Conservation (phyloP, 2,329 filamentous ascomycete species). For the Sclerotinia spermophila region DNA sequence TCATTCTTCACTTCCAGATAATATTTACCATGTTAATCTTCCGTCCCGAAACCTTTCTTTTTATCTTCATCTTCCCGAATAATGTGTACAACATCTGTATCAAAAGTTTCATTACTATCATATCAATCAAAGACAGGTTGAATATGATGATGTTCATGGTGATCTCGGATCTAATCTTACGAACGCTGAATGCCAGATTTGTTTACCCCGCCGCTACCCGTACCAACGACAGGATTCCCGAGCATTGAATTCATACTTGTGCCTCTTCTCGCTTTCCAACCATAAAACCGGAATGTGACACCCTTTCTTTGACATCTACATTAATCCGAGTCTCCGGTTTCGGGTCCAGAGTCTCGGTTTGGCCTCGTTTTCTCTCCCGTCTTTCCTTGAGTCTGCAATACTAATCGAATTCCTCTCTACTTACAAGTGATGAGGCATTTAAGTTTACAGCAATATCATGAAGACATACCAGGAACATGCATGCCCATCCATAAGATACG, state of each 20-base stretch:
- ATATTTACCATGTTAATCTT: not conserved
- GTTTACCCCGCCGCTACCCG: not conserved
- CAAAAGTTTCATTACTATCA: not conserved
- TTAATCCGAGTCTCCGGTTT: slow-evolving; percentile 14
- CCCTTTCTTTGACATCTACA: slow-evolving; percentile 3
- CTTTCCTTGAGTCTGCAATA: not conserved
- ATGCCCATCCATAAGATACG: not conserved
- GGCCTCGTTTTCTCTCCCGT: not conserved
- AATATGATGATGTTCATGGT: not conserved
- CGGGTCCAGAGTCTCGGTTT: slow-evolving; percentile 5
- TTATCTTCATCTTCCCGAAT: not conserved
- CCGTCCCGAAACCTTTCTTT: slow-evolving; percentile 9
- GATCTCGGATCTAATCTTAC: slow-evolving; percentile 2
- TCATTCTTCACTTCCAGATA: not conserved
- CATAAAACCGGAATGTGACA: not conserved
- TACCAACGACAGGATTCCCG: not conserved
- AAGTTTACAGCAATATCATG: not conserved
- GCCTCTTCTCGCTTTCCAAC: not conserved
- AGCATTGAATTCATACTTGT: not conserved
- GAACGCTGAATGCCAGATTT: not conserved
- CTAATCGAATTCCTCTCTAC: not conserved
- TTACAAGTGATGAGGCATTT: not conserved
- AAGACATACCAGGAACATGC: not conserved
- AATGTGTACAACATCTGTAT: slow-evolving; percentile 5
- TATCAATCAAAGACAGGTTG: not conserved